Evolutionary conservation across 768 basidiomycete genomes (phyloP).

Genomic region (Holtermannia corniformis): DNA sequence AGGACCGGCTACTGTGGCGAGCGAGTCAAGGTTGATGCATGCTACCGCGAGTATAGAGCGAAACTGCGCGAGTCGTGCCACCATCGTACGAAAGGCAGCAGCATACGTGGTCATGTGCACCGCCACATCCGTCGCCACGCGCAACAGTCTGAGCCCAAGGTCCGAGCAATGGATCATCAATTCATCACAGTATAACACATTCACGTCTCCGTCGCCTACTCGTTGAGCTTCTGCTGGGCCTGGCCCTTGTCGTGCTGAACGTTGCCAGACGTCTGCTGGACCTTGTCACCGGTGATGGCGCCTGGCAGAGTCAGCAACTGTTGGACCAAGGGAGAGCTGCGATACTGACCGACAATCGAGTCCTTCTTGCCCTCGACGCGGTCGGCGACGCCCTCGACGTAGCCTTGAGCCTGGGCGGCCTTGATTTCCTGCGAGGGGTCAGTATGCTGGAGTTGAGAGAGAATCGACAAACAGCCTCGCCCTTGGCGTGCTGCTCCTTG

Average conservation of each 20-base stretch:
- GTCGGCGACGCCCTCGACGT: constrained; percentile 38
- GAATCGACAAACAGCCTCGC: constrained; percentile 22
- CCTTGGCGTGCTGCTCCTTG: constrained; percentile 37
- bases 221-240: neutral
- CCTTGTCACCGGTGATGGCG: constrained; percentile 38
- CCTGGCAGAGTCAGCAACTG: constrained; percentile 1
- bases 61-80: too few relatives aligned
- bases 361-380: constrained; percentile 39
- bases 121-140: too few relatives aligned
- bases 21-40: too few relatives aligned
- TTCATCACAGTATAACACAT: too few relatives aligned
- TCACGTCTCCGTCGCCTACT: too few relatives aligned
- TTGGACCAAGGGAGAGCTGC: too few relatives aligned
- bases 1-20: too few relatives aligned
- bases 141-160: too few relatives aligned
- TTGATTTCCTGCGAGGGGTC: constrained; percentile 25
- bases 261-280: constrained; percentile 36
- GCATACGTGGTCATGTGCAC: too few relatives aligned
- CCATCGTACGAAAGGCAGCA: too few relatives aligned
- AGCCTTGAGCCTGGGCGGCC: constrained; percentile 38
- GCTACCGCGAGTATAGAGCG: too few relatives aligned
- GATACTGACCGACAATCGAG: constrained; percentile 21
- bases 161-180: too few relatives aligned
- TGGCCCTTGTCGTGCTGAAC: constrained; percentile 23
- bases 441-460: neutral